Base-by-base conservation (phyloP, 2,329 filamentous ascomycete species). In the Alternaria triticina region DNA sequence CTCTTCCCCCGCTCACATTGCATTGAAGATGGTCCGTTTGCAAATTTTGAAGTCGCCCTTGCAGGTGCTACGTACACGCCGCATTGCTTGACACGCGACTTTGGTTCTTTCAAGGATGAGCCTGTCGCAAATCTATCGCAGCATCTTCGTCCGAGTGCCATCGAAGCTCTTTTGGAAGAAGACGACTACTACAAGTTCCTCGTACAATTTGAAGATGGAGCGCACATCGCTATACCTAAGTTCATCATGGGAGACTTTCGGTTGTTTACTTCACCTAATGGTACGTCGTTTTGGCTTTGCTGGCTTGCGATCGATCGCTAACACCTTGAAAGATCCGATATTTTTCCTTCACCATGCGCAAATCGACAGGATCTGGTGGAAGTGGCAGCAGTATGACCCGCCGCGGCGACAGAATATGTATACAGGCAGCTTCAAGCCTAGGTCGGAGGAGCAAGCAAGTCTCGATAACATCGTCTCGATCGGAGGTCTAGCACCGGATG, bases 291-390 rank as follows among this genome's bases (percentile, higher is more conserved):
- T n/a, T 7, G 13, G 15, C 15, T n/a, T 13, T 13, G 27, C n/a
- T n/a, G 28, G 2, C 12, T 17, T 15, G 8, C n/a, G 22, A 5
- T 25, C 33, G 8, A 4, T 13, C 47, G 12, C 12, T 9, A 9
- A 47, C n/a, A 10, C n/a, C 40, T n/a, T 23, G 25, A 33, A 30
- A 56, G 59, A 78, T 62, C 75, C 74, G 1, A 54, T 74, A 7
- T 78, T 77, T 55, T 77, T 77, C 64, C 66, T 77, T 20, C 76
- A 78, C 61, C 76, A 77, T 56, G 54, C 64, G 4, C 70, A 77
- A 57, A 58, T 78, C 3, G 75, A 78, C 56, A 66, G 70, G n/a
- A 17, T 78, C 28, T 78, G 75, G 76, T 72, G 65, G 50, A 43
- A 54, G 15, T 78, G 76, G 75, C 75, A 78, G 65, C 40, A 43